These are phyloP conservation scores for Rutstroemia sp. DNA, from an alignment of 2,329 filamentous ascomycete species.

Conservation along the genomic window DNA sequence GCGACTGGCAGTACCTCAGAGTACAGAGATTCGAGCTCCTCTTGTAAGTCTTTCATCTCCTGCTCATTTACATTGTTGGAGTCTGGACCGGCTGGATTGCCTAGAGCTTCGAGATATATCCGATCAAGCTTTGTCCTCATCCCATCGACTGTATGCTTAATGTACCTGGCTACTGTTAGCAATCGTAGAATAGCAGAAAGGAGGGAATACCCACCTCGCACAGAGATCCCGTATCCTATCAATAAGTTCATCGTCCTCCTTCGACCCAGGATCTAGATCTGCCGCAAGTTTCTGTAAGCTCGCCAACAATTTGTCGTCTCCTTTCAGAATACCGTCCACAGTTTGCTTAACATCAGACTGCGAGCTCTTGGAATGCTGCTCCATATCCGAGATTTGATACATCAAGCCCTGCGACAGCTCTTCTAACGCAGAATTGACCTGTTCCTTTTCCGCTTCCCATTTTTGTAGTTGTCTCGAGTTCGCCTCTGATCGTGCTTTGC, in stretches of 20 bases:
- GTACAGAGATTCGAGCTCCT: slow-evolving; percentile 62
- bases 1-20: slow-evolving; percentile 62
- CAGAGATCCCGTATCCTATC: slow-evolving; percentile 51
- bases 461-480: slow-evolving; percentile 36
- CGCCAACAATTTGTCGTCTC: slow-evolving; percentile 58
- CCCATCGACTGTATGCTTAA: slow-evolving; percentile 49
- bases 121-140: slow-evolving; percentile 47
- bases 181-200: background rate
- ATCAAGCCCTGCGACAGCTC: slow-evolving; percentile 40
- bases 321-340: slow-evolving; percentile 43
- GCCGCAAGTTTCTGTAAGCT: slow-evolving; percentile 59
- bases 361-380: slow-evolving; percentile 42
- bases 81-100: slow-evolving; percentile 15
- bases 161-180: slow-evolving; percentile 35
- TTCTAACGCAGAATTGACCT: slow-evolving; percentile 38
- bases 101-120: slow-evolving; percentile 44
- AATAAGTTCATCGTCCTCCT: slow-evolving; percentile 45
- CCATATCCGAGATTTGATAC: slow-evolving; percentile 40
- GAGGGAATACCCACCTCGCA: slow-evolving; percentile 36
- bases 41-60: slow-evolving; percentile 46
- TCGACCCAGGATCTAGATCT: slow-evolving; percentile 47
- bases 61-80: slow-evolving; percentile 12
- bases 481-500: slow-evolving; percentile 31
- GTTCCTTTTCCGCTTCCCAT: slow-evolving; percentile 35
- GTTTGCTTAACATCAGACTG: slow-evolving; percentile 40